Evolutionary conservation across 176 grass and related monocot genomes (phyloP).

Genomic region (Juncus inflexus): DNA sequence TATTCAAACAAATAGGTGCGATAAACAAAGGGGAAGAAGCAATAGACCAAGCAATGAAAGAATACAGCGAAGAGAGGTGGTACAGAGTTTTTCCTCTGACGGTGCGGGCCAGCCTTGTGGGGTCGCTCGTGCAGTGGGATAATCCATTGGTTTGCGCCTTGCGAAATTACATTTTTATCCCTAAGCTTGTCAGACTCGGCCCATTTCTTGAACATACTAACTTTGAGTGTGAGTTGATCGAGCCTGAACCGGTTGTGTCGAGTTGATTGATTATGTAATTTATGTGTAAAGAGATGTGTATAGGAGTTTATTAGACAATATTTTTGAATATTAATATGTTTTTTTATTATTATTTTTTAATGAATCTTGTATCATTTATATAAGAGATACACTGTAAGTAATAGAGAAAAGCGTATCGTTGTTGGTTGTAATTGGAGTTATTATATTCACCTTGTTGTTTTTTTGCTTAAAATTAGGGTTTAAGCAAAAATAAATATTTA

Average conservation of each 20-base stretch:
- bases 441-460: no score
- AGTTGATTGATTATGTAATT: constrained; percentile 7
- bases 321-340: no score
- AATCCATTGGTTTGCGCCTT: constrained; percentile 63
- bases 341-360: no score
- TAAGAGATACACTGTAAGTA: no score
- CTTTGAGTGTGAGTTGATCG: constrained; percentile 64
- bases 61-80: constrained; percentile 70
- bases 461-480: no score
- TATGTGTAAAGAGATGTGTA: constrained; percentile 1
- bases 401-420: no score
- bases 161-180: constrained; percentile 64
- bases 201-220: constrained; percentile 80
- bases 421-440: no score
- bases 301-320: not conserved
- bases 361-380: no score
- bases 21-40: not conserved
- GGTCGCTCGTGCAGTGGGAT: constrained; percentile 83
- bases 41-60: constrained; percentile 31
- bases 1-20: not conserved
- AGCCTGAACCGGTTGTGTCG: constrained; percentile 26
- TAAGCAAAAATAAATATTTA: no score
- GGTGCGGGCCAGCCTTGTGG: constrained; percentile 54
- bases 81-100: constrained; percentile 65
- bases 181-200: constrained; percentile 65